phyloP scores from a whole-genome alignment of 1,284 basidiomycete species.

The Inonotus hispidus region DNA sequence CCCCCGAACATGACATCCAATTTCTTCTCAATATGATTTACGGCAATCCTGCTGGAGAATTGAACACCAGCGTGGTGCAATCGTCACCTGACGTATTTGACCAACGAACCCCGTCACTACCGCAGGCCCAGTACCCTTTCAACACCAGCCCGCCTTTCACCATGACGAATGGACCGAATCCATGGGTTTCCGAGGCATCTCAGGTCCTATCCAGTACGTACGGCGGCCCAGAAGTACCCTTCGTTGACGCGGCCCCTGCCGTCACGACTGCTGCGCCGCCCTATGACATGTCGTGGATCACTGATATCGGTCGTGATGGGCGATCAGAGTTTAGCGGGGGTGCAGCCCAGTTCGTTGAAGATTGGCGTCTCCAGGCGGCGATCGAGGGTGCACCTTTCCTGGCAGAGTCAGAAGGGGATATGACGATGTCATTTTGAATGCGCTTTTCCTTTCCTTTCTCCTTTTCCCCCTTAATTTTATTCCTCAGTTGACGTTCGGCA shows the following conservation, averaged over 20 bases:
- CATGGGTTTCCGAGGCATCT: background rate
- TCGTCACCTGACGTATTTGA: background rate
- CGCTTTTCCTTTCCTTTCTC: background rate
- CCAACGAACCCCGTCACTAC: background rate
- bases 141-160: background rate
- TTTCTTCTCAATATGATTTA: background rate
- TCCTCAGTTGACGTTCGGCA: background rate
- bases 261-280: background rate
- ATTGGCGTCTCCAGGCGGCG: background rate
- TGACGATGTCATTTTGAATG: background rate
- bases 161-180: too few relatives aligned
- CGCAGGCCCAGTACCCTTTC: background rate
- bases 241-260: background rate
- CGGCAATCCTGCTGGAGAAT: background rate
- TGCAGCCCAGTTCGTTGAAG: background rate
- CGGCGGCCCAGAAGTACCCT: background rate
- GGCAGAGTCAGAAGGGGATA: background rate
- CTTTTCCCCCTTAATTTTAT: background rate
- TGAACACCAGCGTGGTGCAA: background rate
- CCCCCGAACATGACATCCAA: background rate
- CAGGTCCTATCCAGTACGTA: background rate
- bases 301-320: background rate
- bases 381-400: background rate
- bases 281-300: background rate
- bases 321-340: background rate